Conservation (phyloP, 2,329 filamentous ascomycete genomes). For the Aureobasidium sp. region DNA sequence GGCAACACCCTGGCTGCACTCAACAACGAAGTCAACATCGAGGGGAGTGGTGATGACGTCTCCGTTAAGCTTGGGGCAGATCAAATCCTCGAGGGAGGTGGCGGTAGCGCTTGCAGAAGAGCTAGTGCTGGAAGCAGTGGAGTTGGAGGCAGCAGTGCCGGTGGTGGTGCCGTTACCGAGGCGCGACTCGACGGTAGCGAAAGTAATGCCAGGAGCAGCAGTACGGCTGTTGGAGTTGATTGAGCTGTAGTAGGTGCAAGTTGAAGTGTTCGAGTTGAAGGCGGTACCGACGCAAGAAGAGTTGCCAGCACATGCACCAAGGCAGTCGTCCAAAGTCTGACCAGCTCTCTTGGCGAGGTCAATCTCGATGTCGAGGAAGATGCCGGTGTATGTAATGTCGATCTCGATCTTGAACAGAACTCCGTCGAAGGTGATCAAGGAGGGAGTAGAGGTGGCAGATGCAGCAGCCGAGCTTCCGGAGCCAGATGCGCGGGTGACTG, state of each 20-base stretch:
- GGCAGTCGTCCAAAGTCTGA: background rate
- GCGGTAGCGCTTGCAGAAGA: background rate
- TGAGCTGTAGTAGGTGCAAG: constrained; percentile 8
- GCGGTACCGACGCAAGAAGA: background rate
- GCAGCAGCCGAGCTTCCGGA: background rate
- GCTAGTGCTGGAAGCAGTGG: background rate
- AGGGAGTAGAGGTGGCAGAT: background rate
- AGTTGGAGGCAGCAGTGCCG: background rate
- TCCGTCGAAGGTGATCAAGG: background rate
- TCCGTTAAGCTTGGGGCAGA: constrained; percentile 10
- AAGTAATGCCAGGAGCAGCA: background rate
- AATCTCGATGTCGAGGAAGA: background rate
- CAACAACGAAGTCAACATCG: background rate
- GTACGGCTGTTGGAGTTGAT: background rate
- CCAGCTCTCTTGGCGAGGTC: constrained; percentile 5
- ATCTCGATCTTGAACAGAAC: background rate
- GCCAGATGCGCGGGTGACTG: background rate
- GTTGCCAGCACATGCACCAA: background rate
- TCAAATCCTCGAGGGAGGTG: background rate
- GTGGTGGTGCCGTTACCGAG: background rate
- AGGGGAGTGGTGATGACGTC: background rate
- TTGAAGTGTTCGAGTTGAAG: background rate
- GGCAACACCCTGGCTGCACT: background rate
- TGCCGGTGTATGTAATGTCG: background rate
- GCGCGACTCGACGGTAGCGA: constrained; percentile 8